These are phyloP conservation scores for Arthrobotrys sinensis DNA, from an alignment of 2,329 filamentous ascomycete genomes.

Conservation along the genomic window DNA sequence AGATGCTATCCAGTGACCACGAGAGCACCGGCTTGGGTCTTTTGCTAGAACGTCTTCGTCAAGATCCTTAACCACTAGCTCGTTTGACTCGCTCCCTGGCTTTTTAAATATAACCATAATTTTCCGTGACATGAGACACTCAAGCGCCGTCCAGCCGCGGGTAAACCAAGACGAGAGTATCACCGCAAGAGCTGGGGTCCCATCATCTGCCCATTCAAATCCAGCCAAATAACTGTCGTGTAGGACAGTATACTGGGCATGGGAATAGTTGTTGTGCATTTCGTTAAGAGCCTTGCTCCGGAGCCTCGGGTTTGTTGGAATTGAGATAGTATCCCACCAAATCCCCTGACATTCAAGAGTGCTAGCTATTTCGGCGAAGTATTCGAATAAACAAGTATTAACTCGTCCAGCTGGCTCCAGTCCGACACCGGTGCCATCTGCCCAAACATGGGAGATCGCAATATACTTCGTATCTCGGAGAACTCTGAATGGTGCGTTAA, in stretches of 20 bases:
- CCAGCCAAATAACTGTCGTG: slow-evolving; percentile 61
- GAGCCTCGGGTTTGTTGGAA: slow-evolving; percentile 61
- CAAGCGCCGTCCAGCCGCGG: slow-evolving; percentile 64
- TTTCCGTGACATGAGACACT: slow-evolving; percentile 59
- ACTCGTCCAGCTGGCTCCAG: slow-evolving; percentile 61
- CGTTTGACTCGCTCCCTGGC: slow-evolving; percentile 6
- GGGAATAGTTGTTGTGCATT: slow-evolving; percentile 65
- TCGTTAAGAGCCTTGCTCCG: slow-evolving; percentile 61
- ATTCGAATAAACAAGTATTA: slow-evolving; percentile 64
- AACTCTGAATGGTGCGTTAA: slow-evolving; percentile 18
- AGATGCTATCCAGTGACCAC: slow-evolving; percentile 48
- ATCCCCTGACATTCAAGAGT: slow-evolving; percentile 62
- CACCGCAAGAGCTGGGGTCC: slow-evolving; percentile 63
- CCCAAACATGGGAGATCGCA: slow-evolving; percentile 66
- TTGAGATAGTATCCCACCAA: slow-evolving; percentile 66
- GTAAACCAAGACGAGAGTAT: slow-evolving; percentile 64
- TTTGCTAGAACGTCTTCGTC: slow-evolving; percentile 50
- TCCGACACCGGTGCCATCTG: slow-evolving; percentile 65
- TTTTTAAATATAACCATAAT: slow-evolving; percentile 61
- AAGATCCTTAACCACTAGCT: slow-evolving; percentile 53
- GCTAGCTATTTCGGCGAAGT: slow-evolving; percentile 62
- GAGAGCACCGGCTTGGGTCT: slow-evolving; percentile 15
- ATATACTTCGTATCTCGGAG: slow-evolving; percentile 43
- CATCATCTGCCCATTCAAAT: slow-evolving; percentile 62
- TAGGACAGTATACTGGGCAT: slow-evolving; percentile 61